phyloP scores from a whole-genome alignment of 345 rosid genomes.

The Eucalyptus regnans region DNA sequence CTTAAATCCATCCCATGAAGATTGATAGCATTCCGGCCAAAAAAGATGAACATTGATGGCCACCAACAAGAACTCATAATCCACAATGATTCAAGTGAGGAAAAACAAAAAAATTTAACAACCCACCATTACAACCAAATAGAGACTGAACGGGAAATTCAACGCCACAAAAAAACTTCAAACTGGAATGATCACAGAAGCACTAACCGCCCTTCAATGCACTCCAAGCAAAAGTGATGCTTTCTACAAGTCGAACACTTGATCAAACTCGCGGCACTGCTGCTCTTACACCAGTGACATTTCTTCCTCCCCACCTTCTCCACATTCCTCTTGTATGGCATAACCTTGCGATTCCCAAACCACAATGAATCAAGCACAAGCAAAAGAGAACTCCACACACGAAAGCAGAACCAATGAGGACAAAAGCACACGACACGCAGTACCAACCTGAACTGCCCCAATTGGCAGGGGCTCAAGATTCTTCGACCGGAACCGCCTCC shows the following conservation, averaged over 20 bases:
- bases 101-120: neutral
- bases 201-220: slow-evolving; percentile 57
- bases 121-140: neutral
- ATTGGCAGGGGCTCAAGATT: slow-evolving; percentile 69
- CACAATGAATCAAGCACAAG: neutral
- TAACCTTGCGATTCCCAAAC: slow-evolving; percentile 18
- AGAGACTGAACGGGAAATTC: neutral
- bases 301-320: slow-evolving; percentile 52
- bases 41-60: neutral
- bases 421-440: neutral
- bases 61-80: neutral
- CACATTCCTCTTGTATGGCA: slow-evolving; percentile 45
- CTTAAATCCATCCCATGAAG: neutral
- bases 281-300: slow-evolving; percentile 85
- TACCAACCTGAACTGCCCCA: slow-evolving; percentile 17
- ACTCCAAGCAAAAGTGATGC: slow-evolving; percentile 60
- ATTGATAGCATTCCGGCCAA: neutral
- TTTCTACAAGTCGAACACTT: slow-evolving; percentile 61
- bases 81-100: neutral
- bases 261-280: slow-evolving; percentile 35
- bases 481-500: slow-evolving; percentile 72
- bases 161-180: neutral
- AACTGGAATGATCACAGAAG: neutral
- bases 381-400: neutral
- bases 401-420: neutral